Evolutionary conservation across 345 rosid species (phyloP).

Genomic region (Heritiera fomes): DNA sequence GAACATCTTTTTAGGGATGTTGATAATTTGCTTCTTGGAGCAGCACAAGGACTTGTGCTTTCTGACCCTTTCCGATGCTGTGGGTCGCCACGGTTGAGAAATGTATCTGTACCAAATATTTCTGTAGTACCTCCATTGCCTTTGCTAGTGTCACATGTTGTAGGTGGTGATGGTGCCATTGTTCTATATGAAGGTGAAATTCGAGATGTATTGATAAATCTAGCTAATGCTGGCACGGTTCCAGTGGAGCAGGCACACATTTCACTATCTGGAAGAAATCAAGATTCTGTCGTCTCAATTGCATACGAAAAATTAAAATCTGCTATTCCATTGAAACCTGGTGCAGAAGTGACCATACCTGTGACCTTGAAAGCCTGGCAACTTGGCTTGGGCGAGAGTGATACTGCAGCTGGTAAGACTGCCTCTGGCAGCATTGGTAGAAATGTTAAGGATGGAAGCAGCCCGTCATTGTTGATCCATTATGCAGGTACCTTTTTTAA

Average conservation of each 20-base stretch:
- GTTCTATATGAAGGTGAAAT: constrained; percentile 96
- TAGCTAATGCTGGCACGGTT: constrained; percentile 95
- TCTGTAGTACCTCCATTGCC: constrained; percentile 83
- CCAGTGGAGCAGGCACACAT: constrained; percentile 92
- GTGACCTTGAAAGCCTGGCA: constrained; percentile 96
- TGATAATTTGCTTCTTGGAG: constrained; percentile 95
- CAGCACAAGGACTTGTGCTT: constrained; percentile 97
- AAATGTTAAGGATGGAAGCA: constrained; percentile 69
- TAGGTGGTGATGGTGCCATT: constrained; percentile 91
- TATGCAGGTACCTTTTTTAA: constrained; percentile 70
- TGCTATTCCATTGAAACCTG: constrained; percentile 90
- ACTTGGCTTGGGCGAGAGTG: constrained; percentile 64
- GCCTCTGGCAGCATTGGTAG: constrained; percentile 60
- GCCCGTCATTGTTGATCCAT: constrained; percentile 82
- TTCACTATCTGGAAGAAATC: constrained; percentile 92
- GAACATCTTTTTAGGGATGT: constrained; percentile 93
- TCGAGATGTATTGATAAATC: constrained; percentile 74
- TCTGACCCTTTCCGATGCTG: constrained; percentile 97
- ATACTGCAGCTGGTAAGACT: constrained; percentile 51
- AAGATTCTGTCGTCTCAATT: constrained; percentile 84
- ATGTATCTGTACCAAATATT: constrained; percentile 72
- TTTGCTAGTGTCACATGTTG: constrained; percentile 74
- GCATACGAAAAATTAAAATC: constrained; percentile 69
- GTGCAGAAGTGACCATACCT: constrained; percentile 81
- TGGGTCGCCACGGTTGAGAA: constrained; percentile 85